Evolutionary conservation across 1,284 basidiomycete species (phyloP).

Genomic region (Bondarzewia mesenterica): DNA sequence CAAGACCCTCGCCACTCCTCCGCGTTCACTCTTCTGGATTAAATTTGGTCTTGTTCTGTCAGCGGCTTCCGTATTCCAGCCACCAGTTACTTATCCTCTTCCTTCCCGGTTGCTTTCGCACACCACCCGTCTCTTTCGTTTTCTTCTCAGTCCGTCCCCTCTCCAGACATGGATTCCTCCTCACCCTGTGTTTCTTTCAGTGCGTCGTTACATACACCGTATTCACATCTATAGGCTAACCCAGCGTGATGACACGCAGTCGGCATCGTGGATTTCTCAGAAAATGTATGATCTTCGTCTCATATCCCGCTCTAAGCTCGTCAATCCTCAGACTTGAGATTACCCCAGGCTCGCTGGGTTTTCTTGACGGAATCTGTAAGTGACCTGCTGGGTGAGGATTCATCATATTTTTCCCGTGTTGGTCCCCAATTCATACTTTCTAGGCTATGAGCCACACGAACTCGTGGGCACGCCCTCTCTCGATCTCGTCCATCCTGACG

Average conservation of each 20-base stretch:
- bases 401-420: neutral
- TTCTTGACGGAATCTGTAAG: conserved; percentile 63
- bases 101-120: neutral
- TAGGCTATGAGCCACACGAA: conserved; percentile 66
- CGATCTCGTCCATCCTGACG: conserved; percentile 70
- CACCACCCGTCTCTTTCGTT: conserved; percentile 10
- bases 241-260: conserved; percentile 31
- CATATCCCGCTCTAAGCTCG: neutral
- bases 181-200: conserved; percentile 65
- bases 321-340: conserved; percentile 3
- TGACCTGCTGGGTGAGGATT: conserved; percentile 54
- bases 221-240: neutral
- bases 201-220: conserved; percentile 27
- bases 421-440: neutral
- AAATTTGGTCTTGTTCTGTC: neutral
- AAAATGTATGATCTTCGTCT: conserved; percentile 37
- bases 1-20: conserved; percentile 3
- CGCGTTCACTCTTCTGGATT: neutral
- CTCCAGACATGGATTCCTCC: conserved; percentile 23
- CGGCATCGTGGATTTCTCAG: conserved; percentile 67
- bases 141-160: conserved; percentile 6
- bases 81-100: conserved; percentile 2
- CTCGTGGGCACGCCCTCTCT: conserved; percentile 57
- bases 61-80: neutral
- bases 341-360: conserved; percentile 53